A percentile compares a stretch with the other conserved stretches of the same genome.
Conservation (phyloP, 148 eudicot genomes). For the Dysphania ambrosioides region DNA sequence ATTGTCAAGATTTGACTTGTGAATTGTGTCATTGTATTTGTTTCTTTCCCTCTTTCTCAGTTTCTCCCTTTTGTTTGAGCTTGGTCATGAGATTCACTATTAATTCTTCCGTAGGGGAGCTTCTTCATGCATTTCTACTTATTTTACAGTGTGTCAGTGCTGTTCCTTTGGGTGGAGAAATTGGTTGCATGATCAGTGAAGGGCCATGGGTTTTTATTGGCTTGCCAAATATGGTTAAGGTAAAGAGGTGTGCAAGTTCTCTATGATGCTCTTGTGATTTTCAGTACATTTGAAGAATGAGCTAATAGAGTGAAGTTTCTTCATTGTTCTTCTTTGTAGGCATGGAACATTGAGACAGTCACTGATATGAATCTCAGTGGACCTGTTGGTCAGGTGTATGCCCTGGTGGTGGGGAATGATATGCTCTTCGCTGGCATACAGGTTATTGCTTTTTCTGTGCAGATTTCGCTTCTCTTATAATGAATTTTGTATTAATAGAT, state of each 20-base stretch:
- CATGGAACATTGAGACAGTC: conserved; percentile 77
- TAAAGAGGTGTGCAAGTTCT: conserved; percentile 31
- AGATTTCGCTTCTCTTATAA: background rate
- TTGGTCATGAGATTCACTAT: background rate
- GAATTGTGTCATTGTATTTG: background rate
- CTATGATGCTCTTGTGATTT: background rate
- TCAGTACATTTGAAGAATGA: background rate
- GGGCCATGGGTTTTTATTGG: conserved; percentile 99
- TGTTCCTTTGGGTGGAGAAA: conserved; percentile 67
- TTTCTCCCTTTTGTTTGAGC: background rate
- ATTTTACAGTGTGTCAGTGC: conserved; percentile 57
- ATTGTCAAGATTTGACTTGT: background rate
- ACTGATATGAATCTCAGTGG: conserved; percentile 72
- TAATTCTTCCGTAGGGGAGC: background rate
- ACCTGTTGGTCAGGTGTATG: conserved; percentile 91
- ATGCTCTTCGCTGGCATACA: conserved; percentile 84
- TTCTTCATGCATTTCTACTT: conserved; percentile 7
- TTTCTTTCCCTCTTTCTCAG: background rate
- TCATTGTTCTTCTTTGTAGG: conserved; percentile 41
- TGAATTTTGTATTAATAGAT: background rate
- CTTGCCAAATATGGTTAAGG: conserved; percentile 85
- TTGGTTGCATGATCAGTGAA: conserved; percentile 92
- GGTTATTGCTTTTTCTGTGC: conserved; percentile 37
- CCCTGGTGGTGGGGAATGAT: conserved; percentile 85
- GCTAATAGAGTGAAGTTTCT: conserved; percentile 2